phyloP scores from a whole-genome alignment of 2,329 filamentous ascomycete species.

The Talaromyces sp. region DNA sequence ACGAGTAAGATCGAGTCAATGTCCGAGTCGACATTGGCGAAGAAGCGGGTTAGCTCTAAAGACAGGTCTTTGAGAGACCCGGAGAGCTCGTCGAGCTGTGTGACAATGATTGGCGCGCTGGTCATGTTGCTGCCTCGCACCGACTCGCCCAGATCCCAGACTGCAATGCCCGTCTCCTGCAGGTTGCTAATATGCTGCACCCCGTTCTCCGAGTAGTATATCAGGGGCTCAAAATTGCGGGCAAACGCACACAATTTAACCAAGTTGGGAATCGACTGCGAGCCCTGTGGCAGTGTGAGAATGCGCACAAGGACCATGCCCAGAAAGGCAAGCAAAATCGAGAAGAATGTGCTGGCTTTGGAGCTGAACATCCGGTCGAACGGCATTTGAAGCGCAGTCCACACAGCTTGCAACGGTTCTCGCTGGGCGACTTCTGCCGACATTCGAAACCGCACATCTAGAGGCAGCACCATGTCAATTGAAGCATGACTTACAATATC shows the following conservation, averaged over 20 bases:
- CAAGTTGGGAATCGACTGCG: conserved; percentile 70
- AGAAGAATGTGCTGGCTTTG: conserved; percentile 60
- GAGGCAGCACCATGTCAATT: background rate
- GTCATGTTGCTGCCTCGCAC: conserved; percentile 87
- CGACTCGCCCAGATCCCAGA: conserved; percentile 91
- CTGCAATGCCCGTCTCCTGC: conserved; percentile 84
- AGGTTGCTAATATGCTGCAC: conserved; percentile 79
- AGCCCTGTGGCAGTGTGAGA: conserved; percentile 61
- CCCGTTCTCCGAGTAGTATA: conserved; percentile 89
- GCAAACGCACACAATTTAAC: conserved; percentile 87
- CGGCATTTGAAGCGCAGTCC: conserved; percentile 52
- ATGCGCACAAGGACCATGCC: conserved; percentile 60
- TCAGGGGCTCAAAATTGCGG: conserved; percentile 86
- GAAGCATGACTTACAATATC: background rate
- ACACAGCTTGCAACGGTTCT: conserved; percentile 71
- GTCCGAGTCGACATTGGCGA: conserved; percentile 87
- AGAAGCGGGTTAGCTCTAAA: conserved; percentile 83
- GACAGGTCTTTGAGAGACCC: conserved; percentile 80
- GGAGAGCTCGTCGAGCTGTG: conserved; percentile 76
- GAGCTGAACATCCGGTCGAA: conserved; percentile 51
- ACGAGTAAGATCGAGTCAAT: conserved; percentile 88
- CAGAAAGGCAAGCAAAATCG: conserved; percentile 56
- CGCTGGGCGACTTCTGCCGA: conserved; percentile 83
- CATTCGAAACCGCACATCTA: conserved; percentile 67
- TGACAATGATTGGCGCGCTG: conserved; percentile 77